Evolutionary conservation across 2,329 filamentous ascomycete species (phyloP).

Genomic region (Ascochyta rabiei): DNA sequence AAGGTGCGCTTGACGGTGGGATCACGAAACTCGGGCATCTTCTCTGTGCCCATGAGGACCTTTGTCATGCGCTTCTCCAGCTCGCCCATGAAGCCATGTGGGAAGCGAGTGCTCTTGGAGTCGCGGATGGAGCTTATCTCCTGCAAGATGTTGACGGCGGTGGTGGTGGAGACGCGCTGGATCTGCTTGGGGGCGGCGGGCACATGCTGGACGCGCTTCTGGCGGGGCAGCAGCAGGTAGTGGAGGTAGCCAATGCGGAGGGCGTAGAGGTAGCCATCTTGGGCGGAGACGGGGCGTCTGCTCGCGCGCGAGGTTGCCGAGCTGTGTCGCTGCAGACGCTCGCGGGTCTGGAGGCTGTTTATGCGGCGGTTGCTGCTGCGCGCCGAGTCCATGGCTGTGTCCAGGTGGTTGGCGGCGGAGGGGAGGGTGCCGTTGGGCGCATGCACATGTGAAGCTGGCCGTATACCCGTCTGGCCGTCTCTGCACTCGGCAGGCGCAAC

Average conservation of each 20-base stretch:
- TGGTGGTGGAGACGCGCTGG: constrained; percentile 72
- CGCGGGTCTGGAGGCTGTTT: constrained; percentile 51
- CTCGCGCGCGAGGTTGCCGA: constrained; percentile 35
- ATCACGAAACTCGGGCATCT: constrained; percentile 86
- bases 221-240: constrained; percentile 89
- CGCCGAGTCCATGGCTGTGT: constrained; percentile 36
- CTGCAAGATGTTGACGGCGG: constrained; percentile 79
- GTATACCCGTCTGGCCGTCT: neutral
- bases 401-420: neutral
- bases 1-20: constrained; percentile 91
- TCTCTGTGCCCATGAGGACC: constrained; percentile 81
- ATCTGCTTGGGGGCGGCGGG: constrained; percentile 61
- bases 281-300: constrained; percentile 54
- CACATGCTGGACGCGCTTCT: constrained; percentile 88
- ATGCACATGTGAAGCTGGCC: constrained; percentile 38
- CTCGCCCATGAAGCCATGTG: constrained; percentile 72
- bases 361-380: constrained; percentile 47
- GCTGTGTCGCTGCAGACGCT: constrained; percentile 48
- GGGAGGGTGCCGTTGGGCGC: constrained; percentile 28
- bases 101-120: constrained; percentile 72
- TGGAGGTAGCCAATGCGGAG: constrained; percentile 89
- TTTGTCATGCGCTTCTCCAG: constrained; percentile 80
- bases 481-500: constrained; percentile 6
- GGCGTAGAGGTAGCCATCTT: constrained; percentile 90
- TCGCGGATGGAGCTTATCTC: constrained; percentile 76